Evolutionary conservation across 2,329 filamentous ascomycete species (phyloP), one percentile per base, ranked within the genome.

Genomic region (Penicillium sp.): DNA sequence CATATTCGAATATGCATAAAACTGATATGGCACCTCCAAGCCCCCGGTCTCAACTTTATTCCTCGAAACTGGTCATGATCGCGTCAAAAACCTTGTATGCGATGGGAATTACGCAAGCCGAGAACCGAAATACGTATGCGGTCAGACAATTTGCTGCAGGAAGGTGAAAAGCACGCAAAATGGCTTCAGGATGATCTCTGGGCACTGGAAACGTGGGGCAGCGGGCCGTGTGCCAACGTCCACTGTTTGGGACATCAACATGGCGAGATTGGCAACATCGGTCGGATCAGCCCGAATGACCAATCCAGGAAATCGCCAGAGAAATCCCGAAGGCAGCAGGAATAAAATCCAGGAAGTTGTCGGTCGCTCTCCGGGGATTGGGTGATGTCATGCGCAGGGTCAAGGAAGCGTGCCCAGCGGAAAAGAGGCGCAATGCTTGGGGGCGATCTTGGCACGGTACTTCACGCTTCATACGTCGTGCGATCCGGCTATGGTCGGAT

Each of bases 351-450:
- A 24, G 46, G 32, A 21, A 31, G 4, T 16, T 4, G 1, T 24
- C 13, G 18, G 38, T 9, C n/a, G 49, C 39, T 42, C 48, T 42
- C n/a, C 36, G 31, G 21, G 24, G 24, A 27, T 5, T 8, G 29
- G 39, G n/a, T 52, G 49, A 52, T 42, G 43, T 52, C 49, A 52
- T 24, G 22, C 39, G 4, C 13, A 51, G 21, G 5, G 8, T 10
- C 34, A 34, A 52, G 43, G 2, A 16, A 18, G 14, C 22, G 16
- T 40, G 34, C 22, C 34, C 6, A 36, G 11, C 3, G 4, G n/a
- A 31, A 29, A 22, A n/a, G 14, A 39, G 42, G 43, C 34, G 14
- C 39, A 14, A n/a, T 36, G n/a, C 6, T n/a, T 14, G 11, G 14
- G 34, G 11, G 34, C 13, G 6, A 13, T 36, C 34, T 36, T 36